A percentile compares a stretch with the other conserved stretches of the same genome.
These are phyloP conservation scores for Lizonia empirigonia DNA, from an alignment of 2,329 filamentous ascomycete species.

Conservation along the genomic window DNA sequence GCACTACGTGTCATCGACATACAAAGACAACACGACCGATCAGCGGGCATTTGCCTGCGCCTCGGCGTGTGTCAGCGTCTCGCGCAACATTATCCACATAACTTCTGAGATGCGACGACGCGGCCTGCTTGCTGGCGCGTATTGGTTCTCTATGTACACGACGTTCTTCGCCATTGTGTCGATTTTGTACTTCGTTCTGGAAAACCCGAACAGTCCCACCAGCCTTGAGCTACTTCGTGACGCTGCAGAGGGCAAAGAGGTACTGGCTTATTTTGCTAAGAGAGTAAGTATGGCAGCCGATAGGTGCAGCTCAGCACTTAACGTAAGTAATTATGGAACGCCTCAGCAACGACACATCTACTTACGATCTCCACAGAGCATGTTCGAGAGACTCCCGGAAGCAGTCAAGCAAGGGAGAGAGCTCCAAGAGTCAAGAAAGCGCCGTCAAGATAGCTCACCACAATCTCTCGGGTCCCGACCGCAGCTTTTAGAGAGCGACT, in stretches of 20 bases:
- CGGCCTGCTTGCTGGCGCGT: constrained; percentile 76
- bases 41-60: constrained; percentile 79
- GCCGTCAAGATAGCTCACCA: constrained; percentile 47
- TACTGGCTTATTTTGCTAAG: constrained; percentile 77
- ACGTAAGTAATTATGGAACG: constrained; percentile 59
- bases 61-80: constrained; percentile 68
- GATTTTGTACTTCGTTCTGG: constrained; percentile 77
- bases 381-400: constrained; percentile 85
- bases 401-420: constrained; percentile 60
- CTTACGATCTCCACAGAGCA: constrained; percentile 57
- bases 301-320: constrained; percentile 77
- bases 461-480: constrained; percentile 36
- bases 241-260: constrained; percentile 81
- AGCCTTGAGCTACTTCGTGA: constrained; percentile 83
- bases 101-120: constrained; percentile 77
- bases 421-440: constrained; percentile 43
- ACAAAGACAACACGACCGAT: constrained; percentile 62
- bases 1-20: constrained; percentile 74
- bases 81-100: constrained; percentile 78
- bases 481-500: constrained; percentile 27
- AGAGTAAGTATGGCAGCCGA: constrained; percentile 91
- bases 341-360: neutral
- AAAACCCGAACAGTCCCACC: constrained; percentile 76
- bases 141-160: constrained; percentile 87
- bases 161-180: constrained; percentile 83